phyloP scores from a whole-genome alignment of 345 rosid genomes.

The Excoecaria cochinchinensis region DNA sequence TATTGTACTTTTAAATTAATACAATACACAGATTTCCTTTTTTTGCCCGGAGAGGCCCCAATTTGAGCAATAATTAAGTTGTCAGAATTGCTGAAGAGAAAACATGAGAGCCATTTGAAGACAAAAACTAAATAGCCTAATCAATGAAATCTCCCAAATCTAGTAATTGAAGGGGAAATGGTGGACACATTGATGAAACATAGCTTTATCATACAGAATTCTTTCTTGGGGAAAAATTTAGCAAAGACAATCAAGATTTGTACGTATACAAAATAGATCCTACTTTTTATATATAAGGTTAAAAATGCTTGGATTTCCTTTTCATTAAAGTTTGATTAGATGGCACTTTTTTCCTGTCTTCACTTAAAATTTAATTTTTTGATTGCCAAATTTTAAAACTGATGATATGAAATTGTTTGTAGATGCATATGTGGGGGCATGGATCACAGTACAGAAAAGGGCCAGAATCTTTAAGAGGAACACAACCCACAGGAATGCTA shows the following conservation, averaged over 20 bases:
- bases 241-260: conserved; percentile 7
- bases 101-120: background rate
- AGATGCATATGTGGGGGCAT: conserved; percentile 76
- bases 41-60: background rate
- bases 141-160: conserved; percentile 1
- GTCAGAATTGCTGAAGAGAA: background rate
- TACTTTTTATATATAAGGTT: conserved; percentile 16
- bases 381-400: background rate
- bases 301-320: background rate
- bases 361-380: background rate
- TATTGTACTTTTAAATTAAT: background rate
- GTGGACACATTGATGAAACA: background rate
- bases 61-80: too few relatives aligned
- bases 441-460: conserved; percentile 63
- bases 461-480: conserved; percentile 65
- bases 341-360: conserved; percentile 5
- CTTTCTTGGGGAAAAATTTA: background rate
- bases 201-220: background rate
- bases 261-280: conserved; percentile 7
- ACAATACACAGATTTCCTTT: background rate
- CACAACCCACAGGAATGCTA: conserved; percentile 67
- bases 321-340: conserved; percentile 16
- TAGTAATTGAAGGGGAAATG: background rate
- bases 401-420: background rate
- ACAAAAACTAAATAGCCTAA: background rate